A percentile compares a stretch with the other conserved stretches of the same genome.
These are phyloP conservation scores for Aspergillus pseudonomiae DNA, from an alignment of 2,329 filamentous ascomycete genomes.

Conservation along the genomic window DNA sequence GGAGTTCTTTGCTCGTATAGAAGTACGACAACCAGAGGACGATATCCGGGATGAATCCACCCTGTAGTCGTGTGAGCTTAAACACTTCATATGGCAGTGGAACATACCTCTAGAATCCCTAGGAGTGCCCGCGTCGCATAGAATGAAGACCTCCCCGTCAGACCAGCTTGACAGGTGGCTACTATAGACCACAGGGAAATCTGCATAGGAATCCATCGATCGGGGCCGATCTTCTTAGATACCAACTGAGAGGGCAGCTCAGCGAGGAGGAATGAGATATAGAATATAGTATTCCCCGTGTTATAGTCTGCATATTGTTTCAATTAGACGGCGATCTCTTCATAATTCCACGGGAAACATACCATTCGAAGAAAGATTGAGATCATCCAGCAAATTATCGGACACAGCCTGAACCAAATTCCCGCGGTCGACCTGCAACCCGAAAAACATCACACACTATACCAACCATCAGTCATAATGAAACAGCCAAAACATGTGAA, in stretches of 20 bases:
- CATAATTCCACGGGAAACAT: constrained; percentile 45
- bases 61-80: constrained; percentile 31
- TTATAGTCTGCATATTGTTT: constrained; percentile 53
- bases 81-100: not conserved
- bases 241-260: constrained; percentile 63
- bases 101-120: constrained; percentile 41
- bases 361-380: constrained; percentile 36
- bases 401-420: constrained; percentile 61
- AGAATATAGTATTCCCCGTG: constrained; percentile 59
- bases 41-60: constrained; percentile 65
- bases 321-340: constrained; percentile 43
- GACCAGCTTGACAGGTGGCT: constrained; percentile 48
- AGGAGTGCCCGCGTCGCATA: constrained; percentile 46
- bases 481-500: constrained; percentile 9
- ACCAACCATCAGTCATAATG: not conserved
- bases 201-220: constrained; percentile 59
- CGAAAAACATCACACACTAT: constrained; percentile 61
- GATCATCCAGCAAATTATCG: constrained; percentile 56
- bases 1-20: constrained; percentile 59
- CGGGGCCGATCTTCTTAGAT: constrained; percentile 57
- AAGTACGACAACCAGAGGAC: constrained; percentile 68
- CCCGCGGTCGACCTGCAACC: constrained; percentile 61
- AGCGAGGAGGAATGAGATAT: constrained; percentile 55
- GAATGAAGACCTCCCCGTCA: constrained; percentile 44
- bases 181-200: constrained; percentile 57